Base-by-base conservation (phyloP, 2,329 filamentous ascomycete species). In the Boeremia lycopersici region DNA sequence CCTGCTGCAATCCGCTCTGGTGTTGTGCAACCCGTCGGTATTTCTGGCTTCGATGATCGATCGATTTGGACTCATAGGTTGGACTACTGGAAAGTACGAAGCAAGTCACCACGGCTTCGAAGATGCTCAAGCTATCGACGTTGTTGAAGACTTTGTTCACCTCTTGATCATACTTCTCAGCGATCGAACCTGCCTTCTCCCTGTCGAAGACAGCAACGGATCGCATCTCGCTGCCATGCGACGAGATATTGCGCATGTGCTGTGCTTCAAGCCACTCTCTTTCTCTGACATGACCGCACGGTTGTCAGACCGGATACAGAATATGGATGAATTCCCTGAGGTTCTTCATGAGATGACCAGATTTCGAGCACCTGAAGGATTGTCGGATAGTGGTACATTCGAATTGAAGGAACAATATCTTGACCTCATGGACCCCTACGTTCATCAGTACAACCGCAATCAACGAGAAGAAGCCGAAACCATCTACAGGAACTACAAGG, bases 131-230 rank as follows among this genome's bases (percentile, higher is more conserved):
- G 89, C 95, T 61, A 81, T 99, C 12, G 95, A 99, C 66, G 87
- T 99, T 31, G 89, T 93, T 1, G 96, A 99, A 74, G 96, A 99
- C 73, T 92, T 99, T 80, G 86, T 97, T 40, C 93, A 98, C 73
- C 83, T 99, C 13, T 82, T 99, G 39, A 93, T 99, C 62, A 88
- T 97, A 23, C 79, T 97, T 15, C 81, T 99, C 49, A 96, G 91
- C 62, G 95, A 99, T 73, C 86, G 95, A 25, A 91, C 89, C 2
- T 89, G 89, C 1, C 81, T 99, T 41, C 82, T 92, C 34, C 86
- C 88, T 1, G 80, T 82, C 7, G 84, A 89, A 51, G 84, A 89
- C 46, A 86, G 89, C 57, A 78, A 82, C 11, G 83, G 86, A 51
- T 83, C 88, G 15, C 86, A 89, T 46, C 75, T 89, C 9, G 79